These are phyloP conservation scores for Cryphonectria parasitica DNA, from an alignment of 2,329 filamentous ascomycete genomes.

Conservation along the genomic window DNA sequence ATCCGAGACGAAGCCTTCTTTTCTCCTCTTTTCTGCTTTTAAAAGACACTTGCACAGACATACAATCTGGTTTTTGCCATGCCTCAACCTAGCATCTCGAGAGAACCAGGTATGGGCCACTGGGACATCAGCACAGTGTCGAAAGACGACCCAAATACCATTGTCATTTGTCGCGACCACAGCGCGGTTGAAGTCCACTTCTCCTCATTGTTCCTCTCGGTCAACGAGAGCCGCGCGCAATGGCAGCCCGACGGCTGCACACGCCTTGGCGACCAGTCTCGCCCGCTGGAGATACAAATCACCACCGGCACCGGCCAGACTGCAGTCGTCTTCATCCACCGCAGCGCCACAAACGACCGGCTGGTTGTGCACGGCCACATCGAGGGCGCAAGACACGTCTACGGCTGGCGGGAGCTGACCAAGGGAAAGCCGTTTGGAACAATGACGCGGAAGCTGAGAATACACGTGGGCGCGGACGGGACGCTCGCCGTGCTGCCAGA, in stretches of 20 bases:
- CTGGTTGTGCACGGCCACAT: conserved; percentile 5
- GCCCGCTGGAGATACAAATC: conserved; percentile 6
- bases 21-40: background rate
- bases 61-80: background rate
- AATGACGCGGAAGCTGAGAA: background rate
- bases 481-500: background rate
- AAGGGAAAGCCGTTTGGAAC: background rate
- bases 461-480: conserved; percentile 5
- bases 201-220: conserved; percentile 4
- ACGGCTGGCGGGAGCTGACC: conserved; percentile 6
- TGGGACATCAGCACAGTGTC: conserved; percentile 4
- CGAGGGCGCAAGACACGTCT: conserved; percentile 4
- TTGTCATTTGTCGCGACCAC: conserved; percentile 3
- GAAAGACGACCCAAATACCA: conserved; percentile 11
- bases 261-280: background rate
- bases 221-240: background rate
- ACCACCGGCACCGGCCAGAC: conserved; percentile 13
- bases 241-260: conserved; percentile 1
- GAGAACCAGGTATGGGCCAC: conserved; percentile 8
- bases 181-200: background rate
- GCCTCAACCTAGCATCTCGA: conserved; percentile 12
- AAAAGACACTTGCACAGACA: background rate
- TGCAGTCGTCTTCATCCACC: conserved; percentile 8
- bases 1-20: background rate
- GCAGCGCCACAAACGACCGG: background rate